Percentiles rank a stretch among this genome's conserved stretches.
Conservation (phyloP, 106 monocot genomes). For the Acorus calamus region DNA sequence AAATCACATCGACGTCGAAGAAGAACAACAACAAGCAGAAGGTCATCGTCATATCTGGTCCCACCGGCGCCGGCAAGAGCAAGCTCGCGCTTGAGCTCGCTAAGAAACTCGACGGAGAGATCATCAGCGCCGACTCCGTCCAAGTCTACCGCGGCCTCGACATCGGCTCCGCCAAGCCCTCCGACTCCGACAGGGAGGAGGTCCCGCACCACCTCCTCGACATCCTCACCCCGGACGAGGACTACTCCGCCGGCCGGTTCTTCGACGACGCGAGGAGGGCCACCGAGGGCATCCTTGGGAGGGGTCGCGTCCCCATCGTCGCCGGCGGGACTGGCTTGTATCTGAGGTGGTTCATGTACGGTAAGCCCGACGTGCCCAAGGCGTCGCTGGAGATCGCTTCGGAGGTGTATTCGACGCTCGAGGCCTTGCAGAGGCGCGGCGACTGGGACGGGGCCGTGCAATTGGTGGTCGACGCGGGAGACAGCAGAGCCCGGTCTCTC, state of each 20-base stretch:
- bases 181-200: constrained; percentile 19
- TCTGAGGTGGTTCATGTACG: constrained; percentile 83
- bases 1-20: no score
- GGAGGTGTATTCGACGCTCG: constrained; percentile 37
- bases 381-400: constrained; percentile 27
- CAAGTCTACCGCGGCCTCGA: constrained; percentile 65
- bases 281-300: constrained; percentile 35
- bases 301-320: constrained; percentile 54
- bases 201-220: constrained; percentile 83
- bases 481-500: constrained; percentile 43
- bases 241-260: constrained; percentile 69
- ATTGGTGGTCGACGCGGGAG: constrained; percentile 55
- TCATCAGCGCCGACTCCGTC: constrained; percentile 63
- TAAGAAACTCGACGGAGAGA: constrained; percentile 48
- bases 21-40: constrained; percentile 24
- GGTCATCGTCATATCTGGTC: constrained; percentile 65
- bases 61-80: constrained; percentile 68
- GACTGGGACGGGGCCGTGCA: constrained; percentile 74
- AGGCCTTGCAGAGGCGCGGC: constrained; percentile 32
- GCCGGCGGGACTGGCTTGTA: constrained; percentile 88
- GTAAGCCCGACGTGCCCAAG: constrained; percentile 76
- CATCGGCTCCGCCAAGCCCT: constrained; percentile 63
- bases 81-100: constrained; percentile 52
- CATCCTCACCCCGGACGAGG: constrained; percentile 57
- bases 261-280: constrained; percentile 64